Conservation (phyloP, 805 yeast species). For the Scheffersomyces coipomensis region DNA sequence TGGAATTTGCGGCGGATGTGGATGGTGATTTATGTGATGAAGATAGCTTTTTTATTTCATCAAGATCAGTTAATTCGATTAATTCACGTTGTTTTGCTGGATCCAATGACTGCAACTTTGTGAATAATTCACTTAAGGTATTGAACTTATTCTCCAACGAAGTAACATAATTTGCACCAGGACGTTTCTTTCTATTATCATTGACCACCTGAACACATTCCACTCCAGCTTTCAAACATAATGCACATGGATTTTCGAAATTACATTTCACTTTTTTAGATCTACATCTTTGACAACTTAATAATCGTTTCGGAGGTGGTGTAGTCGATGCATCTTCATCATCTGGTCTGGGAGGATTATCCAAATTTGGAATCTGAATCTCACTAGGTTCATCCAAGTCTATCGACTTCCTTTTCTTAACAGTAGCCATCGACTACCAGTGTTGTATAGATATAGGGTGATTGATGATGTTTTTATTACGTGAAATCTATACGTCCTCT, state of each 20-base stretch:
- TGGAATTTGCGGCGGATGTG: background rate
- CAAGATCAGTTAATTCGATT: constrained; percentile 18
- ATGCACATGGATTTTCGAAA: constrained; percentile 46
- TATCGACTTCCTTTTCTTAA: background rate
- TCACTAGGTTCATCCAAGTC: background rate
- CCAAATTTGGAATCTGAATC: no score
- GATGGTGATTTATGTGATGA: background rate
- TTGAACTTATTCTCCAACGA: constrained; percentile 35
- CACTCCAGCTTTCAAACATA: constrained; percentile 41
- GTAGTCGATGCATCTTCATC: background rate
- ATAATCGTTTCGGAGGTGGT: constrained; percentile 6
- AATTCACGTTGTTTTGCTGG: constrained; percentile 18
- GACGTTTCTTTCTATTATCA: constrained; percentile 52
- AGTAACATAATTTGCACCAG: constrained; percentile 49
- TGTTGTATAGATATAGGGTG: no score
- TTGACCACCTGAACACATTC: constrained; percentile 47
- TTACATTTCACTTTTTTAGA: constrained; percentile 48
- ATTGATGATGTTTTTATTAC: no score
- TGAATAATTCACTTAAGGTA: constrained; percentile 21
- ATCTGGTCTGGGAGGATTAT: background rate
- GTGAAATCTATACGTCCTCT: no score
- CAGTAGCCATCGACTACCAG: background rate
- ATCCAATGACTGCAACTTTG: constrained; percentile 18
- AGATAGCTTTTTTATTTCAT: constrained; percentile 5
- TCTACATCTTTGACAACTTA: constrained; percentile 42